phyloP scores from a whole-genome alignment of 306 rosid genomes.

The Medicago truncatula region MtrunA17r5.0-ANR NC_053048.1:2554001-2554500 shows the following conservation, averaged over 20 bases:
- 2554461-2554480: too few relatives aligned
- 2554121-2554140: neutral
- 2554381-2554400: too few relatives aligned
- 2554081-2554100: neutral
- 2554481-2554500: too few relatives aligned
- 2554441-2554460: too few relatives aligned
- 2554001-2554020: slow-evolving; percentile 36
- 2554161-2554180: slow-evolving; percentile 25
- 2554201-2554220: neutral
- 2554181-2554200: slow-evolving; percentile 6
- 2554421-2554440: too few relatives aligned
- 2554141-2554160: slow-evolving; percentile 33
- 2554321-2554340: neutral
- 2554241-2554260: slow-evolving; percentile 30
- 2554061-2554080: slow-evolving; percentile 34
- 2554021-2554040: slow-evolving; percentile 13
- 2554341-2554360: neutral
- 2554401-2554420: too few relatives aligned
- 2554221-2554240: neutral
- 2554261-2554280: slow-evolving; percentile 2
- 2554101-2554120: slow-evolving; percentile 1
- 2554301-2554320: neutral
- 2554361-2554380: too few relatives aligned
- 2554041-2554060: neutral
- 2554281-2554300: neutral